Conservation (phyloP, 345 rosid genomes). For the Lepidium aucheri region DNA sequence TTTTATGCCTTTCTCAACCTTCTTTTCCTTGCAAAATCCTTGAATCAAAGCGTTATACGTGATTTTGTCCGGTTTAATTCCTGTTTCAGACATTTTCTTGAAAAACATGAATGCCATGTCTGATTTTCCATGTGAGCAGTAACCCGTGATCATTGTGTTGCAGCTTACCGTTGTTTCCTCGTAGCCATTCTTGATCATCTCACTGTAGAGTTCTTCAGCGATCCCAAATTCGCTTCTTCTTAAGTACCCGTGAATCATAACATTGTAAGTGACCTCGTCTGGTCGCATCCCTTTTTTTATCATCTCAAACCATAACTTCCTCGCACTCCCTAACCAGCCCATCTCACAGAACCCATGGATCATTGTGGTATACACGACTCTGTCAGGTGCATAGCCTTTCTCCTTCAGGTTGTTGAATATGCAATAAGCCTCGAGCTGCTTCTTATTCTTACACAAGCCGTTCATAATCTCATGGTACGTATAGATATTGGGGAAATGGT, state of each 20-base stretch:
- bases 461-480: constrained; percentile 45
- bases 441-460: constrained; percentile 40
- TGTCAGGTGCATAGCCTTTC: constrained; percentile 43
- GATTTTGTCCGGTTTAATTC: constrained; percentile 34
- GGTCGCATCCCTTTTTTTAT: constrained; percentile 41
- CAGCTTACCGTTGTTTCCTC: constrained; percentile 36
- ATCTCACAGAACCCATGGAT: constrained; percentile 51
- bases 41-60: constrained; percentile 42
- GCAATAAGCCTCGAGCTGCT: constrained; percentile 43
- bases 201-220: constrained; percentile 36
- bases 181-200: constrained; percentile 44
- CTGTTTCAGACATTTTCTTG: constrained; percentile 46
- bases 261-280: constrained; percentile 50
- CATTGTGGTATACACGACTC: constrained; percentile 45
- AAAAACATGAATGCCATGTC: constrained; percentile 44
- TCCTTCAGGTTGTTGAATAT: constrained; percentile 46
- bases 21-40: constrained; percentile 43
- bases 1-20: constrained; percentile 19
- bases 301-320: constrained; percentile 61
- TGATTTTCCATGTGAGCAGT: constrained; percentile 30
- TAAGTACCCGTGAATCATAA: constrained; percentile 54
- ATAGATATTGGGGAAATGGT: constrained; percentile 34
- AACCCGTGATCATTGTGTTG: constrained; percentile 45
- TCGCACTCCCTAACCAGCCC: constrained; percentile 43
- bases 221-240: constrained; percentile 40